A percentile compares a stretch with the other conserved stretches of the same genome.
phyloP scores from a whole-genome alignment of 2,329 filamentous ascomycete genomes.

The Hypomyces rosellus region DNA sequence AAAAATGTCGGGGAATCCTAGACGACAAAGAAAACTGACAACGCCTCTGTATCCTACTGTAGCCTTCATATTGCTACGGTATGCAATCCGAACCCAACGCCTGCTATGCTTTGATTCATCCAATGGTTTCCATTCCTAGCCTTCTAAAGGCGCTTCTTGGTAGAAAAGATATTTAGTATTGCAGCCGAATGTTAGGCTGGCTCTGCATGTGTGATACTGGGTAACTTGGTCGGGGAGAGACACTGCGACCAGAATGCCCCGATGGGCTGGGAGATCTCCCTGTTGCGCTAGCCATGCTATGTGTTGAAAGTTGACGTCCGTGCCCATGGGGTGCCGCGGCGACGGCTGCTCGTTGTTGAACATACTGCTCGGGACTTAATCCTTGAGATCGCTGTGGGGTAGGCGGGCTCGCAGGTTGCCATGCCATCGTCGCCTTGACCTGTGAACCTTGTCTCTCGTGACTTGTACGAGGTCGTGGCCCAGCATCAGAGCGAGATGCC shows the following conservation, averaged over 20 bases:
- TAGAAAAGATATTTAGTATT: constrained; percentile 27
- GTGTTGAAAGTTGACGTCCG: constrained; percentile 51
- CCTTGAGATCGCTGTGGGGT: constrained; percentile 42
- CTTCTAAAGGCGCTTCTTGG: not conserved
- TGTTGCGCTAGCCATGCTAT: constrained; percentile 24
- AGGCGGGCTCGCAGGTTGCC: constrained; percentile 65
- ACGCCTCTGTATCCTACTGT: constrained; percentile 2
- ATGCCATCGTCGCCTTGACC: constrained; percentile 57
- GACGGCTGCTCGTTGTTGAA: constrained; percentile 64
- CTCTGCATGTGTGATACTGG: constrained; percentile 12
- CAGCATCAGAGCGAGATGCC: constrained; percentile 16
- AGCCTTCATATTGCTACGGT: not conserved
- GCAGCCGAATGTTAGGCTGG: constrained; percentile 20
- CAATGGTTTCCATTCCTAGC: constrained; percentile 7
- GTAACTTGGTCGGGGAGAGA: constrained; percentile 20
- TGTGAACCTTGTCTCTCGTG: constrained; percentile 43
- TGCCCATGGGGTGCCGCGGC: constrained; percentile 53
- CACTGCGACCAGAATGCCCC: constrained; percentile 21
- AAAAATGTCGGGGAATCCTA: not conserved
- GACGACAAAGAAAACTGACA: not conserved
- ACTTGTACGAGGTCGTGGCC: constrained; percentile 17
- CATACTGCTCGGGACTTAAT: constrained; percentile 74
- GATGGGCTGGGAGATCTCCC: constrained; percentile 24
- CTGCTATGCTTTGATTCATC: constrained; percentile 10
- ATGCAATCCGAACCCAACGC: constrained; percentile 8